phyloP scores from a whole-genome alignment of 2,329 filamentous ascomycete species.

The Microcyclospora tardicrescens region DNA sequence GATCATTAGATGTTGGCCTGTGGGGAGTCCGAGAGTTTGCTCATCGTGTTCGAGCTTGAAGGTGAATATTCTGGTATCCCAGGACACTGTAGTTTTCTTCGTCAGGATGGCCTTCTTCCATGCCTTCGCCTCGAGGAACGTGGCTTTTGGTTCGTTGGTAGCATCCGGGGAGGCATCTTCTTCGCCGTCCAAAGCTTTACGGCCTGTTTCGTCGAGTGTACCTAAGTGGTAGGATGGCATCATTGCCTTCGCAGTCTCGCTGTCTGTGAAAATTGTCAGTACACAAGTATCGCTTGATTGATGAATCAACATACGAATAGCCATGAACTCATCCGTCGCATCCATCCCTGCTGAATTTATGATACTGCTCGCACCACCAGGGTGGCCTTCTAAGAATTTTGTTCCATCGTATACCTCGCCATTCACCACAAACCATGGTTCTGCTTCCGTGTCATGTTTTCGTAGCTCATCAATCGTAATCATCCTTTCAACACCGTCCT shows the following conservation, averaged over 20 bases:
- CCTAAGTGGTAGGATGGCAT: slow-evolving; percentile 79
- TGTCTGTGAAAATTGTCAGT: slow-evolving; percentile 45
- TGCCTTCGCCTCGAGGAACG: slow-evolving; percentile 57
- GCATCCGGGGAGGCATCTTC: slow-evolving; percentile 30
- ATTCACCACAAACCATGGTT: slow-evolving; percentile 79
- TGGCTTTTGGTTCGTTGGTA: slow-evolving; percentile 34
- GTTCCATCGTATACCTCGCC: slow-evolving; percentile 85
- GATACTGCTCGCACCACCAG: slow-evolving; percentile 77
- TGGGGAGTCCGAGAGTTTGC: slow-evolving; percentile 63
- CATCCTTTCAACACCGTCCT: slow-evolving; percentile 46
- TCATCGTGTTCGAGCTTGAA: slow-evolving; percentile 61
- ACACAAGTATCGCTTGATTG: neutral
- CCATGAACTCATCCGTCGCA: slow-evolving; percentile 76
- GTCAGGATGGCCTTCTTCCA: slow-evolving; percentile 65
- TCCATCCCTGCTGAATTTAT: slow-evolving; percentile 70
- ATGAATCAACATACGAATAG: slow-evolving; percentile 56
- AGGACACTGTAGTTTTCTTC: slow-evolving; percentile 56
- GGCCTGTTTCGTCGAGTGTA: slow-evolving; percentile 50
- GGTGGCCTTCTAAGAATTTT: slow-evolving; percentile 65
- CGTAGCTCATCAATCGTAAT: slow-evolving; percentile 62
- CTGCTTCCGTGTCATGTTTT: slow-evolving; percentile 49
- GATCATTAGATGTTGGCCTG: slow-evolving; percentile 79
- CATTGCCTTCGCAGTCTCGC: slow-evolving; percentile 84
- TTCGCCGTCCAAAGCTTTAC: slow-evolving; percentile 37
- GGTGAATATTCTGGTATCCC: slow-evolving; percentile 68